Percentiles rank a stretch among this genome's conserved stretches.
Evolutionary conservation across 129 eudicot species (phyloP).

Genomic region (Logfia minima): DNA sequence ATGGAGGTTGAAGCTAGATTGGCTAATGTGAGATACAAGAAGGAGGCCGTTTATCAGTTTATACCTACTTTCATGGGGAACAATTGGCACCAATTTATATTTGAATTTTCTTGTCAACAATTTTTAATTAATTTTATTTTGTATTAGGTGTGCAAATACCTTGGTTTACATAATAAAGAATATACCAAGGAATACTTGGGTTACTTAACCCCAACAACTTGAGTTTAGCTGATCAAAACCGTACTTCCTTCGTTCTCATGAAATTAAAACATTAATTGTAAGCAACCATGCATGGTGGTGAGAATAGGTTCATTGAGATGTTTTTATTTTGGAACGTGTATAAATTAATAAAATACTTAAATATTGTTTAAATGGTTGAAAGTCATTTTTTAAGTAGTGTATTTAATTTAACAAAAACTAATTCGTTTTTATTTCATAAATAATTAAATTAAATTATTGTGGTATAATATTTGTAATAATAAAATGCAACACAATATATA

Average conservation of each 20-base stretch:
- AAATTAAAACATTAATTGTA: too few relatives aligned
- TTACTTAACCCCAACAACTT: conserved; percentile 45
- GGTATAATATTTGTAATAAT: too few relatives aligned
- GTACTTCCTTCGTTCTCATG: not conserved
- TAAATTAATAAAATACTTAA: too few relatives aligned
- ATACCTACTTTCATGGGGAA: conserved; percentile 46
- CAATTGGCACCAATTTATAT: conserved; percentile 28
- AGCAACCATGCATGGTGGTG: not conserved
- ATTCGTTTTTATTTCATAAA: too few relatives aligned
- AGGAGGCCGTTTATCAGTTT: conserved; percentile 59
- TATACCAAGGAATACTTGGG: conserved; percentile 17
- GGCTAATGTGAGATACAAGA: conserved; percentile 44
- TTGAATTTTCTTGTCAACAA: conserved; percentile 31
- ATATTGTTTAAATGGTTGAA: not conserved
- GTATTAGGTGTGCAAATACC: conserved; percentile 11
- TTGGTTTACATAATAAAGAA: not conserved
- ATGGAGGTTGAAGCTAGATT: conserved; percentile 62
- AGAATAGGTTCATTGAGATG: too few relatives aligned
- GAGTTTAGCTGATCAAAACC: not conserved
- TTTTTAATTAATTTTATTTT: not conserved
- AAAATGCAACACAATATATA: too few relatives aligned
- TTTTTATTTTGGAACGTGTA: not conserved
- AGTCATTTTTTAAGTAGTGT: not conserved
- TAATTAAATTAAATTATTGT: not conserved
- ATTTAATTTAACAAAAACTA: not conserved